phyloP scores from a whole-genome alignment of 2,329 filamentous ascomycete genomes.

The Pseudogymnoascus verrucosus region DNA sequence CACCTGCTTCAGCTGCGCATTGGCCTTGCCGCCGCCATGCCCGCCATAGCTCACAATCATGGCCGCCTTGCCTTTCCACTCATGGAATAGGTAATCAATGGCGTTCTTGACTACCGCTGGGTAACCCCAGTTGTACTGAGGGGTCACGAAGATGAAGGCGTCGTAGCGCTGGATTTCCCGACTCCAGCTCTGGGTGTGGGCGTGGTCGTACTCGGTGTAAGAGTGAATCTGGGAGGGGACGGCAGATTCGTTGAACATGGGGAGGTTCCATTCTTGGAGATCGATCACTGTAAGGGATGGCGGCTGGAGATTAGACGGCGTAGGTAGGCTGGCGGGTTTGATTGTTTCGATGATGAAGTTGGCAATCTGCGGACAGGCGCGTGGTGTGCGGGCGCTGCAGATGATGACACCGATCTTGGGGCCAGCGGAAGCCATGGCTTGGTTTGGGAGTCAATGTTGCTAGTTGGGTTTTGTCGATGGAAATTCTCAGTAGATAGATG shows the following conservation, averaged over 20 bases:
- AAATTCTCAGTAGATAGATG: background rate
- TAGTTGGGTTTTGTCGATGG: background rate
- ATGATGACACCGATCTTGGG: constrained; percentile 28
- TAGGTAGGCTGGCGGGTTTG: constrained; percentile 16
- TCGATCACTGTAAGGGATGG: constrained; percentile 26
- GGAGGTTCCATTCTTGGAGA: constrained; percentile 27
- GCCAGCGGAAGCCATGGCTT: background rate
- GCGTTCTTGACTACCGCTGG: constrained; percentile 40
- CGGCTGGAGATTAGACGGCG: constrained; percentile 15
- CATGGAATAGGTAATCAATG: constrained; percentile 39
- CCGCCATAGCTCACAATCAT: constrained; percentile 39
- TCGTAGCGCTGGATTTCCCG: constrained; percentile 27
- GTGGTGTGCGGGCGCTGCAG: constrained; percentile 29
- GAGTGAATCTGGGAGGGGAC: constrained; percentile 30
- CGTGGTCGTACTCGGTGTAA: constrained; percentile 28
- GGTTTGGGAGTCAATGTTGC: background rate
- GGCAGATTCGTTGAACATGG: constrained; percentile 32
- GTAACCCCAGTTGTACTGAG: constrained; percentile 39
- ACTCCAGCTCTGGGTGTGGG: constrained; percentile 32
- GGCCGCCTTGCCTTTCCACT: constrained; percentile 38
- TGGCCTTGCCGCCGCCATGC: constrained; percentile 32
- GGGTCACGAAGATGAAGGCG: constrained; percentile 35
- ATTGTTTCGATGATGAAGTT: constrained; percentile 26
- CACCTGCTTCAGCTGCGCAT: constrained; percentile 29
- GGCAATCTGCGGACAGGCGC: constrained; percentile 30